Base-by-base conservation (phyloP, 495 filamentous ascomycete species). In the Penicillium cataractarum region DNA sequence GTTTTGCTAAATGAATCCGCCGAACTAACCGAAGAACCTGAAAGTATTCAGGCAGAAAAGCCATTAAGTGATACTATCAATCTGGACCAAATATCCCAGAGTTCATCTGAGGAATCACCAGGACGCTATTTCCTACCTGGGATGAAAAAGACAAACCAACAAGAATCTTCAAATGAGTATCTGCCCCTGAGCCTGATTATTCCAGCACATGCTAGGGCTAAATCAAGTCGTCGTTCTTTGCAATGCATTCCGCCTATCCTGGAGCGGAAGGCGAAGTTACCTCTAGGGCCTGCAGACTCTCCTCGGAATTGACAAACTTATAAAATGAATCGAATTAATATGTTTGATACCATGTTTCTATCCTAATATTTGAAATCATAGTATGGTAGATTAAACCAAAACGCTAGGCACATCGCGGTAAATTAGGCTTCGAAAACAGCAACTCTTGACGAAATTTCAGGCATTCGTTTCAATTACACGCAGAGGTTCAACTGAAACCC, bases 231-330 rank as follows among this genome's bases (percentile, higher is more conserved):
- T 2, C 49, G 49, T 19, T 52, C 49, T 27, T 21, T 52, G 26
- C 26, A 52, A 21, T 1, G 6, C 8, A 52, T 52, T 32, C 13
- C 26, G 49, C 49, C 49, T n/a, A 52, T 52, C 3, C 10, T 32
- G 49, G 49, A 52, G n/a, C 49, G 49, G 13, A 52, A 52, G 49
- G 49, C 49, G 2, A 52, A 52, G 26, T 52, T 52, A 13, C 49
- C 49, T 27, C 49, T 52, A 6, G 49, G 49, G 4, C 24, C 26
- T 27, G n/a, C n/a, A 12, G 49, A 52, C 32, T 26, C 49, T 27
- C 49, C 49, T 52, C n/a, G 4, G 3, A 24, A 46, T 21, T n/a
- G n/a, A n/a, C n/a, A n/a, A n/a, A n/a, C n/a, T n/a, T n/a, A n/a
- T n/a, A n/a, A n/a, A n/a, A n/a, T n/a, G n/a, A n/a, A n/a, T n/a